Percentiles rank a stretch among this genome's conserved stretches.
These are phyloP conservation scores for Veloboletus limbatus DNA, from an alignment of 1,284 basidiomycete species.

Conservation along the genomic window DNA sequence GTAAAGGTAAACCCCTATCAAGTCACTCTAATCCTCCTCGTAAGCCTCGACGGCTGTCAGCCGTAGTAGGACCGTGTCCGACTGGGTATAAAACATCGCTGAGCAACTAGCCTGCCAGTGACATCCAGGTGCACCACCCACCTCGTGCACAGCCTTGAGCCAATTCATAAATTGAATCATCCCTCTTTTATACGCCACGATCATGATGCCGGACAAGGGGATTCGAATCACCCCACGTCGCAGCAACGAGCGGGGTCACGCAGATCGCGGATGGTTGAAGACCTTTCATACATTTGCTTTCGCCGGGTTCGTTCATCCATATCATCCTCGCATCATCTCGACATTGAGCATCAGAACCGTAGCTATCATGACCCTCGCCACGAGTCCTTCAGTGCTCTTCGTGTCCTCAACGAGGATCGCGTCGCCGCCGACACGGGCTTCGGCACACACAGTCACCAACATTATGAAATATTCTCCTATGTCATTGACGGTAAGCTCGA, in stretches of 20 bases:
- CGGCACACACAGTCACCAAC: slow-evolving; percentile 80
- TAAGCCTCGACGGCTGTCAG: slow-evolving; percentile 3
- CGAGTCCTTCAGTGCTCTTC: slow-evolving; percentile 58
- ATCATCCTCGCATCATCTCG: background rate
- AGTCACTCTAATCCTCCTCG: slow-evolving; percentile 15
- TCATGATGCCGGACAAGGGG: slow-evolving; percentile 15
- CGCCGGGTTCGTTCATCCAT: slow-evolving; percentile 52
- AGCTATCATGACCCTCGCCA: slow-evolving; percentile 66
- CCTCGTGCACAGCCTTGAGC: slow-evolving; percentile 1
- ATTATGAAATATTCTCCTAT: slow-evolving; percentile 93
- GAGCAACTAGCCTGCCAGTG: background rate
- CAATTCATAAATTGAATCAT: background rate
- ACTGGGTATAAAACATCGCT: slow-evolving; percentile 28
- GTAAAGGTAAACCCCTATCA: slow-evolving; percentile 24
- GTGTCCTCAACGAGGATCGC: slow-evolving; percentile 89
- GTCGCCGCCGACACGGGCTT: slow-evolving; percentile 80
- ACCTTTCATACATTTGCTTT: slow-evolving; percentile 88
- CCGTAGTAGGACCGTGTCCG: too few relatives aligned
- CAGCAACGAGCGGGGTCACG: slow-evolving; percentile 71
- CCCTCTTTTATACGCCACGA: slow-evolving; percentile 4
- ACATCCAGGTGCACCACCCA: slow-evolving; percentile 10
- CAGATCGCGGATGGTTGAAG: slow-evolving; percentile 90
- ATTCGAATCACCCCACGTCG: slow-evolving; percentile 53
- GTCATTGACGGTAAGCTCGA: slow-evolving; percentile 75
- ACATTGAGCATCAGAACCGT: background rate